Percentiles rank a stretch among this genome's conserved stretches.
phyloP scores from a whole-genome alignment of 352 stramenopile species.

The Pythium chondricola region DNA sequence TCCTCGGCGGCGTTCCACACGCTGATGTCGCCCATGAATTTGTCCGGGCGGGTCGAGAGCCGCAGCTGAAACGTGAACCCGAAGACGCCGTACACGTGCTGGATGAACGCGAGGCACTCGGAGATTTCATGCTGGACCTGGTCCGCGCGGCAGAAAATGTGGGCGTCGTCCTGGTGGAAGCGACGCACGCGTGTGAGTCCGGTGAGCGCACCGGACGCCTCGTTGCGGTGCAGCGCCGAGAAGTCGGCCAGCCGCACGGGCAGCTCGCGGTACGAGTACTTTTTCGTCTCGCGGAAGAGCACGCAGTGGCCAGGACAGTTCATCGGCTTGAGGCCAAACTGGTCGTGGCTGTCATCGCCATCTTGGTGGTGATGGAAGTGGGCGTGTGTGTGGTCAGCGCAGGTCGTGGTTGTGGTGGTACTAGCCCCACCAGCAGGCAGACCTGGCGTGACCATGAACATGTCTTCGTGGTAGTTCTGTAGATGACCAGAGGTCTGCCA shows the following conservation, averaged over 20 bases:
- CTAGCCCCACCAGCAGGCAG: slow-evolving; percentile 28
- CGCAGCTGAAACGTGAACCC: slow-evolving; percentile 92
- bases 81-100: slow-evolving; percentile 94
- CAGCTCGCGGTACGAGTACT: slow-evolving; percentile 95
- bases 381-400: slow-evolving; percentile 11
- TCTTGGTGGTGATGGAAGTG: slow-evolving; percentile 23
- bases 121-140: slow-evolving; percentile 96
- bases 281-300: slow-evolving; percentile 92
- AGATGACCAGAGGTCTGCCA: slow-evolving; percentile 97
- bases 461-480: slow-evolving; percentile 96
- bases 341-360: slow-evolving; percentile 61
- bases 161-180: slow-evolving; percentile 98
- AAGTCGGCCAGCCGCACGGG: slow-evolving; percentile 94
- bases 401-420: slow-evolving; percentile 2
- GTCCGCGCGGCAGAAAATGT: slow-evolving; percentile 96
- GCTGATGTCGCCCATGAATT: slow-evolving; percentile 90
- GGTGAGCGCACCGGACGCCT: slow-evolving; percentile 93
- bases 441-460: slow-evolving; percentile 89
- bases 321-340: slow-evolving; percentile 98
- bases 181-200: slow-evolving; percentile 95
- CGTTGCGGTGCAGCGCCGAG: slow-evolving; percentile 94
- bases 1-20: slow-evolving; percentile 92
- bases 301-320: slow-evolving; percentile 98
- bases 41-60: slow-evolving; percentile 93
- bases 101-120: slow-evolving; percentile 89